These are phyloP conservation scores for Pichia manshurica DNA, from an alignment of 805 yeast genomes.

Conservation along the genomic window DNA sequence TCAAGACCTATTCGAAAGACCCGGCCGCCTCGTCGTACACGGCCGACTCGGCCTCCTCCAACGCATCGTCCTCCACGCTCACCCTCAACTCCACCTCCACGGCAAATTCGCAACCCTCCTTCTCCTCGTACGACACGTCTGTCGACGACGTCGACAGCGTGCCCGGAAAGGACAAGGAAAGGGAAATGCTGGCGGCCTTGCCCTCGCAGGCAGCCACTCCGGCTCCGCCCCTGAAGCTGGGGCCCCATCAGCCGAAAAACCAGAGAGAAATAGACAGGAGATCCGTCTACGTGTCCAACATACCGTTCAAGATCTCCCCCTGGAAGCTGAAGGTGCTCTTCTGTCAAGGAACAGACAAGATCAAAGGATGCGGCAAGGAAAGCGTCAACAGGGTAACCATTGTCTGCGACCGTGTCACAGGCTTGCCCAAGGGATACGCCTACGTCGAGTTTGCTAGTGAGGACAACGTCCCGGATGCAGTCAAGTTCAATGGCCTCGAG, in stretches of 20 bases:
- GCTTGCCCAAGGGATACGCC: constrained; percentile 82
- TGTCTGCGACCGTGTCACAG: constrained; percentile 60
- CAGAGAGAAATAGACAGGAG: constrained; percentile 63
- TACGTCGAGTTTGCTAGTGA: constrained; percentile 72
- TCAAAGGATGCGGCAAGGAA: constrained; percentile 9
- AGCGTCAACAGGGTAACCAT: constrained; percentile 76
- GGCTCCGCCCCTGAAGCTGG: constrained; percentile 19
- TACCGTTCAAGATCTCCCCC: constrained; percentile 71
- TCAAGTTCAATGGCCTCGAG: constrained; percentile 55
- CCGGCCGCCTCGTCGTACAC: not conserved
- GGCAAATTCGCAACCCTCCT: too few relatives aligned
- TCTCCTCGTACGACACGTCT: too few relatives aligned
- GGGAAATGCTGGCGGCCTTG: too few relatives aligned
- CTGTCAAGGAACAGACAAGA: constrained; percentile 46
- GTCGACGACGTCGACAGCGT: too few relatives aligned
- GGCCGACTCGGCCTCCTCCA: too few relatives aligned
- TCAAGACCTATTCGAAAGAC: not conserved
- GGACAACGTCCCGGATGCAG: constrained; percentile 56
- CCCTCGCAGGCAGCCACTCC: too few relatives aligned
- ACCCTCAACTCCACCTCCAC: too few relatives aligned
- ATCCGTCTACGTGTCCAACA: constrained; percentile 78
- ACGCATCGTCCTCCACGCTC: too few relatives aligned
- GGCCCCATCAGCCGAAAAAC: constrained; percentile 30
- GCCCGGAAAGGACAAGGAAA: too few relatives aligned
- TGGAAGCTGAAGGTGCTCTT: constrained; percentile 72